Evolutionary conservation across 2,329 filamentous ascomycete species (phyloP).

Genomic region (Phyllosticta citriasiana): DNA sequence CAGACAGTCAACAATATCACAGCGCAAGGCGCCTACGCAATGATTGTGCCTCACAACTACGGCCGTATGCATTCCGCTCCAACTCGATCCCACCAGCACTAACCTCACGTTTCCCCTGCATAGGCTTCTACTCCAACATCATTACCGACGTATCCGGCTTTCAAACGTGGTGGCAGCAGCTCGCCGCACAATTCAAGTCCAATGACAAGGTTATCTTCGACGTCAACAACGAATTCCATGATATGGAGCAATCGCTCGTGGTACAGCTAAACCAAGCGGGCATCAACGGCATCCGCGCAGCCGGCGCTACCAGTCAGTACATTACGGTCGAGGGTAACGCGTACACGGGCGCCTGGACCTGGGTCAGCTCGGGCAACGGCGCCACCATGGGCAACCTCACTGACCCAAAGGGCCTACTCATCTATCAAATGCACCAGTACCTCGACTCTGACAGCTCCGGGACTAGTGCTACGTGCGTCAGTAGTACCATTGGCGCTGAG

Average conservation of each 20-base stretch:
- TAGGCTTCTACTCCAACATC: constrained; percentile 25
- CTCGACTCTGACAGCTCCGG: constrained; percentile 44
- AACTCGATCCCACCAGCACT: not conserved
- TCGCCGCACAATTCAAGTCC: constrained; percentile 21
- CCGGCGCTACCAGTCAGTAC: constrained; percentile 35
- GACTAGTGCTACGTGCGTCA: constrained; percentile 38
- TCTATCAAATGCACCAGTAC: constrained; percentile 50
- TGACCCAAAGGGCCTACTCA: constrained; percentile 35
- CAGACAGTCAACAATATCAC: constrained; percentile 33
- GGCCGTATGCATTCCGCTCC: constrained; percentile 19
- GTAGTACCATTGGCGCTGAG: constrained; percentile 38
- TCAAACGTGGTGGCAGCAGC: constrained; percentile 24
- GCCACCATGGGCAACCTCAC: constrained; percentile 34
- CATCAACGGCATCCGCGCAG: constrained; percentile 27
- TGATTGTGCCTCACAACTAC: constrained; percentile 36
- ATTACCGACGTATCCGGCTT: constrained; percentile 23
- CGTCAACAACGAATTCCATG: constrained; percentile 31
- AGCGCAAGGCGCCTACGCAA: constrained; percentile 29
- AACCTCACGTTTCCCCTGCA: not conserved
- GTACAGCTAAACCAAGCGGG: constrained; percentile 30
- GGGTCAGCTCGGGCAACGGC: constrained; percentile 34
- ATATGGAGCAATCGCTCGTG: constrained; percentile 25
- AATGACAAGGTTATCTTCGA: constrained; percentile 30
- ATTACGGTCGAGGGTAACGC: constrained; percentile 46
- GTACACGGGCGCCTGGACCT: constrained; percentile 37